A percentile compares a stretch with the other conserved stretches of the same genome.
These are phyloP conservation scores for Ascochyta clinopodiicola DNA, from an alignment of 2,329 filamentous ascomycete species.

Conservation along the genomic window DNA sequence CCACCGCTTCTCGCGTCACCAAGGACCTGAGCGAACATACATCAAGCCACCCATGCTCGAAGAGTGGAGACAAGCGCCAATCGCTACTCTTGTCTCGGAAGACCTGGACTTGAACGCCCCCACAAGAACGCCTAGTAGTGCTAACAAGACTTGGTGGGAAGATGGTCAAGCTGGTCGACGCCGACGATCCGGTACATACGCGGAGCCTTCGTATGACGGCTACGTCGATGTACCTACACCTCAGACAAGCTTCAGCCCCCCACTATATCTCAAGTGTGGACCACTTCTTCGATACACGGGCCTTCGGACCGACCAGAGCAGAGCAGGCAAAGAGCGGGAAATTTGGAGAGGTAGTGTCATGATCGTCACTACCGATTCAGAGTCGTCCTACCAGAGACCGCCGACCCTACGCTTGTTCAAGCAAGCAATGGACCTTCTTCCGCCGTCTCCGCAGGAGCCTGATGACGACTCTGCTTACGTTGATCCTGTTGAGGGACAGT, in stretches of 20 bases:
- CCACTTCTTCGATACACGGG: conserved; percentile 90
- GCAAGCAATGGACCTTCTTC: conserved; percentile 82
- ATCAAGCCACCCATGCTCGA: conserved; percentile 67
- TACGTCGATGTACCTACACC: conserved; percentile 70
- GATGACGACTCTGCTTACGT: conserved; percentile 78
- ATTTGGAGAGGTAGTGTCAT: conserved; percentile 93
- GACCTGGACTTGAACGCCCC: conserved; percentile 53
- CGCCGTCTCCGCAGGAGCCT: conserved; percentile 75
- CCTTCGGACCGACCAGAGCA: conserved; percentile 66
- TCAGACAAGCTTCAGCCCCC: conserved; percentile 79
- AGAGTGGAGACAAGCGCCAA: conserved; percentile 54
- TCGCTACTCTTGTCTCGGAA: conserved; percentile 49
- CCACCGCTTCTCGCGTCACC: conserved; percentile 41
- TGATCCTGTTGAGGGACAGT: conserved; percentile 86
- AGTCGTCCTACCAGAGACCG: conserved; percentile 79
- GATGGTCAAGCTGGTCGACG: conserved; percentile 56
- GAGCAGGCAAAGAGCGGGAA: conserved; percentile 66
- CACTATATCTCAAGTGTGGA: conserved; percentile 85
- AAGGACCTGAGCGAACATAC: conserved; percentile 59
- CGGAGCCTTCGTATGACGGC: conserved; percentile 65
- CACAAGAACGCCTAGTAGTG: conserved; percentile 30
- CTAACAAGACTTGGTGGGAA: conserved; percentile 76
- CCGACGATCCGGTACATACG: conserved; percentile 43
- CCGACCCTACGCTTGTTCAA: conserved; percentile 85
- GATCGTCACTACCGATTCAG: conserved; percentile 88